Base-by-base conservation (phyloP, 306 rosid species). In the Urtica urens region DNA sequence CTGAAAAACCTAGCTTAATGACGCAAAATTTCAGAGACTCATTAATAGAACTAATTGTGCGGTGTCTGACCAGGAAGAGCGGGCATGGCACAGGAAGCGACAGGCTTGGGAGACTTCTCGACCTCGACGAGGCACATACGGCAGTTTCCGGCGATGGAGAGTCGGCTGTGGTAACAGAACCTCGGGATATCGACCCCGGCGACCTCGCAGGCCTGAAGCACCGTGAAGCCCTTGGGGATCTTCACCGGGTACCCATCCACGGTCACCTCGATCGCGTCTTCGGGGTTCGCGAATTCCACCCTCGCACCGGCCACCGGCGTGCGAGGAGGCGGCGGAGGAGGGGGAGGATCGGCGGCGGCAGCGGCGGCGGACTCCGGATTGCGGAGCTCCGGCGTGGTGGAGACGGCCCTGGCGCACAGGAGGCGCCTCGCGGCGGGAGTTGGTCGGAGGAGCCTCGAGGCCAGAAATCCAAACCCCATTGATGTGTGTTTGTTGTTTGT, bases 71-170 rank as follows among this genome's bases (percentile, higher is more conserved):
- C 95, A 55, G 99, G 99, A 58, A 90, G 95, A 43, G 99, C 99
- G n/a, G 99, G 99, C 99, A 90, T 90, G 75, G 99, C 99, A 34
- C 99, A 90, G 45, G 99, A 90, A 43, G 99, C 99, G 38, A 90
- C 99, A 23, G 99, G 99, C 72, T 90, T 90, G 25, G 99, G 99
- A 1, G 99, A 85, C 72, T 90, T 90, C 94, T 90, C 99, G 17
- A 90, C 99, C 82, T 85, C 99, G 42, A 90, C 99, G 27, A 90
- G 95, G 45, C 99, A 90, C 99, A 90, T 90, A 16, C 99, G 94
- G 71, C 99, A 90, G 53, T 90, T 90, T 0, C 95, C 95, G 11
- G 99, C 99, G 21, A 90, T 90, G 7, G 95, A 85, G 8, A 90
- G 77, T 1, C 95, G 73, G 60, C 83, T 90, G 46, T 90, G 99